phyloP scores from a whole-genome alignment of 768 basidiomycete genomes.

The Naganishia vishniacii region DNA sequence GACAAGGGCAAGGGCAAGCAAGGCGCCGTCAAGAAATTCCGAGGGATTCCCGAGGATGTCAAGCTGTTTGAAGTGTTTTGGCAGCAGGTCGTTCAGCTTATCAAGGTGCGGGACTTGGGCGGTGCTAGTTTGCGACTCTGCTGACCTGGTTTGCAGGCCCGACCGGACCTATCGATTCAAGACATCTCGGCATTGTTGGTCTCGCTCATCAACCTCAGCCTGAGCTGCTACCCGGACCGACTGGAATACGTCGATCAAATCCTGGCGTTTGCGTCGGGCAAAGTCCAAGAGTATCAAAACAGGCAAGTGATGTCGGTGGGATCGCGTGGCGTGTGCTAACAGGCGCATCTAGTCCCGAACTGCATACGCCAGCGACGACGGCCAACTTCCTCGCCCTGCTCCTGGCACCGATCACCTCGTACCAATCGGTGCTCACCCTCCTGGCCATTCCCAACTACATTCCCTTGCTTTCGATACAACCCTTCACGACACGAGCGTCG shows the following conservation, averaged over 20 bases:
- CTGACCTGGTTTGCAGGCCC: slow-evolving; percentile 58
- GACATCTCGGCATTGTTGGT: slow-evolving; percentile 95
- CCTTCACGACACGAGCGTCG: slow-evolving; percentile 81
- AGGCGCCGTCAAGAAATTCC: slow-evolving; percentile 64
- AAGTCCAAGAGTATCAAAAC: slow-evolving; percentile 75
- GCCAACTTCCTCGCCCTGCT: slow-evolving; percentile 85
- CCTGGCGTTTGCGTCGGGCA: slow-evolving; percentile 76
- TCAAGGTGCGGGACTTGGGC: slow-evolving; percentile 64
- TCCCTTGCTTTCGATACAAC: slow-evolving; percentile 73
- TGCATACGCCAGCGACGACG: slow-evolving; percentile 80
- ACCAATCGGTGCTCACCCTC: slow-evolving; percentile 92
- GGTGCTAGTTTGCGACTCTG: slow-evolving; percentile 20
- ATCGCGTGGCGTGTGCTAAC: background rate
- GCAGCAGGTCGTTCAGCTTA: slow-evolving; percentile 94
- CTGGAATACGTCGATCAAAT: slow-evolving; percentile 97
- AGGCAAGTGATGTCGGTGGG: slow-evolving; percentile 54
- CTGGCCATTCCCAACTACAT: slow-evolving; percentile 88
- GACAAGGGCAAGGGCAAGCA: slow-evolving; percentile 47
- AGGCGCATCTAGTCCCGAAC: slow-evolving; percentile 61
- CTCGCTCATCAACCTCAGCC: slow-evolving; percentile 85
- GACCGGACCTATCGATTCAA: slow-evolving; percentile 93
- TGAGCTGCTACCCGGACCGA: slow-evolving; percentile 95
- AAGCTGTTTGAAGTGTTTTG: slow-evolving; percentile 97
- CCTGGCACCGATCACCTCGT: slow-evolving; percentile 89
- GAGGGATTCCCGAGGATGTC: slow-evolving; percentile 91